A percentile compares a stretch with the other conserved stretches of the same genome.
phyloP scores from a whole-genome alignment of 208 protist species.

The Trypanosoma congolense region DNA sequence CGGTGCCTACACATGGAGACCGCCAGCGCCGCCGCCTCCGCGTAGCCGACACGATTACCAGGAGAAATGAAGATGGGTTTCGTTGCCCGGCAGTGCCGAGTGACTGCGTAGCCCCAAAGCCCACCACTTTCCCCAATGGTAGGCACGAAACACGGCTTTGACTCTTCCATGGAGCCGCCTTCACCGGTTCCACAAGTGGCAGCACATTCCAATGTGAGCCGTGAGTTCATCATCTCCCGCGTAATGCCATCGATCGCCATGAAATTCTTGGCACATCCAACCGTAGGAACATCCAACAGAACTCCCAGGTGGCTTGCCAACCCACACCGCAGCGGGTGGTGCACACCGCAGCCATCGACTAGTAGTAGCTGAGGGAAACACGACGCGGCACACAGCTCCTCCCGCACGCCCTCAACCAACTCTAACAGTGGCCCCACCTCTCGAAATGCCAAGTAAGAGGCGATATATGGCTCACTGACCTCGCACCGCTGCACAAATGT shows the following conservation, averaged over 20 bases:
- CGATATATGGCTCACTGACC: slow-evolving; percentile 85
- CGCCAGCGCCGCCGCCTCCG: slow-evolving; percentile 54
- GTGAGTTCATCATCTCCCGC: slow-evolving; percentile 28
- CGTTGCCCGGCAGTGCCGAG: slow-evolving; percentile 26
- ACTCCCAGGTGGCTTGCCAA: slow-evolving; percentile 94
- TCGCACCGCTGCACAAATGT: slow-evolving; percentile 55
- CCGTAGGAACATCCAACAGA: slow-evolving; percentile 79
- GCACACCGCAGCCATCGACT: slow-evolving; percentile 94
- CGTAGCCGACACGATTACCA: slow-evolving; percentile 82
- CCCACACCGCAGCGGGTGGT: slow-evolving; percentile 91
- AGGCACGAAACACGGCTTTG: slow-evolving; percentile 1
- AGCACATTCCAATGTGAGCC: slow-evolving; percentile 8
- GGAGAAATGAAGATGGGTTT: slow-evolving; percentile 92
- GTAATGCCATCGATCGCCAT: slow-evolving; percentile 83
- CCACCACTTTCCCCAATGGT: slow-evolving; percentile 22
- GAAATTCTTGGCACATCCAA: slow-evolving; percentile 91
- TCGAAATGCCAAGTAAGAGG: slow-evolving; percentile 94
- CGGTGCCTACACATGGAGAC: slow-evolving; percentile 44
- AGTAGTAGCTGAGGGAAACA: slow-evolving; percentile 84
- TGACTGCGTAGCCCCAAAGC: slow-evolving; percentile 60
- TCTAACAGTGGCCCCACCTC: slow-evolving; percentile 69
- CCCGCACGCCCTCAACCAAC: slow-evolving; percentile 29
- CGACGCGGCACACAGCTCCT: slow-evolving; percentile 22
- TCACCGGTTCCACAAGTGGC: background rate
- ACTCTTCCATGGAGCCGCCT: background rate